Evolutionary conservation across 148 eudicot genomes (phyloP).

Genomic region (Beta vulgaris): DNA sequence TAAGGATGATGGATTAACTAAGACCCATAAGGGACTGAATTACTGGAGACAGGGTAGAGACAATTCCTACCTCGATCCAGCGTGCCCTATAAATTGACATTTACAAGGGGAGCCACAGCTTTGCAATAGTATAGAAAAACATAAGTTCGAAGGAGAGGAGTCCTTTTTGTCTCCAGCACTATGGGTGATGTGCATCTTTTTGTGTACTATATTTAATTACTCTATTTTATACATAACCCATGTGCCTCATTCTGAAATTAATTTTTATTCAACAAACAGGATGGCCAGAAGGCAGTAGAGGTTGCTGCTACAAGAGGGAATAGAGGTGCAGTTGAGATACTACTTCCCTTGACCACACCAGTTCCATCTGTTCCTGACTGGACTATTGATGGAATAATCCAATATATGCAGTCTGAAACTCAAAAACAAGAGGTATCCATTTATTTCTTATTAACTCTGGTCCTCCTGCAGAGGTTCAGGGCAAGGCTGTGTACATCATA

Average conservation of each 20-base stretch:
- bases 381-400: slow-evolving; percentile 73
- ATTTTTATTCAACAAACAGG: slow-evolving; percentile 38
- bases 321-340: slow-evolving; percentile 56
- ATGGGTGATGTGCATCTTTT: too few species aligned
- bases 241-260: not conserved
- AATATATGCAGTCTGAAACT: slow-evolving; percentile 63
- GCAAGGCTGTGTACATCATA: not conserved
- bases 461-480: not conserved
- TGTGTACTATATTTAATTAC: too few species aligned
- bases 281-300: slow-evolving; percentile 70
- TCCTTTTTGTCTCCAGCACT: too few species aligned
- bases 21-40: not conserved
- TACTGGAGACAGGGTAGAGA: not conserved
- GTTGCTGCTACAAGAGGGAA: slow-evolving; percentile 82
- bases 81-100: too few species aligned
- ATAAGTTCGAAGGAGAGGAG: not conserved
- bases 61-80: not conserved
- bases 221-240: too few species aligned
- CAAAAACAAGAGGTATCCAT: slow-evolving; percentile 52
- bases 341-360: slow-evolving; percentile 60
- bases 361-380: slow-evolving; percentile 54
- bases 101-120: not conserved
- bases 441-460: not conserved
- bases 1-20: not conserved
- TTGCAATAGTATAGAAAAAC: not conserved